phyloP scores from a whole-genome alignment of 305 asterid genomes.

The Rubia peregrina region DNA sequence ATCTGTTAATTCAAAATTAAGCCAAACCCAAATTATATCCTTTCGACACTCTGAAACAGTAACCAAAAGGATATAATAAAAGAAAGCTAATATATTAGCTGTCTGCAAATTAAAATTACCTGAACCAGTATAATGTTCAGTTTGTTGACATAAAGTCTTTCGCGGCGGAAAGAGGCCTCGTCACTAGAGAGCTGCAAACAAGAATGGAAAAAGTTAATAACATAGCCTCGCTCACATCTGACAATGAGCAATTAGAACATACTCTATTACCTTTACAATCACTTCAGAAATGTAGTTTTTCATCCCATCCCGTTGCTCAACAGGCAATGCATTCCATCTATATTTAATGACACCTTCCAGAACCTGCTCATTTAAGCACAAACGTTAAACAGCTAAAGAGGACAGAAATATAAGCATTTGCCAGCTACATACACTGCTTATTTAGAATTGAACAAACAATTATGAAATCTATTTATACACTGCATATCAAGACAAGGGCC shows the following conservation, averaged over 20 bases:
- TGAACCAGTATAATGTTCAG: constrained; percentile 86
- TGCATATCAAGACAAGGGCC: background rate
- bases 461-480: background rate
- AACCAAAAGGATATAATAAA: background rate
- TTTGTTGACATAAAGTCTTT: constrained; percentile 82
- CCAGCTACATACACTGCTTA: too few species aligned
- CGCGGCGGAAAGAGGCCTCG: constrained; percentile 77
- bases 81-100: background rate
- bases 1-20: constrained; percentile 41
- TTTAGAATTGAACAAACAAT: too few species aligned
- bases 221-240: background rate
- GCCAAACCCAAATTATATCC: constrained; percentile 2
- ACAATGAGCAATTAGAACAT: background rate
- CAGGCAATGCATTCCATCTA: constrained; percentile 97
- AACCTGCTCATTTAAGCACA: constrained; percentile 39
- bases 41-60: background rate
- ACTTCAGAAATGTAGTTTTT: constrained; percentile 97
- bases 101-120: constrained; percentile 36
- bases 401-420: background rate
- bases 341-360: constrained; percentile 97
- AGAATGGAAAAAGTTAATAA: constrained; percentile 1
- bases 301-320: constrained; percentile 97
- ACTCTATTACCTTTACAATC: constrained; percentile 93
- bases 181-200: constrained; percentile 78
- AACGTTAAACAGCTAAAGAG: background rate